Conservation (phyloP, 163 green algal genomes). For the Coccomyxa subellipsoidea region DNA sequence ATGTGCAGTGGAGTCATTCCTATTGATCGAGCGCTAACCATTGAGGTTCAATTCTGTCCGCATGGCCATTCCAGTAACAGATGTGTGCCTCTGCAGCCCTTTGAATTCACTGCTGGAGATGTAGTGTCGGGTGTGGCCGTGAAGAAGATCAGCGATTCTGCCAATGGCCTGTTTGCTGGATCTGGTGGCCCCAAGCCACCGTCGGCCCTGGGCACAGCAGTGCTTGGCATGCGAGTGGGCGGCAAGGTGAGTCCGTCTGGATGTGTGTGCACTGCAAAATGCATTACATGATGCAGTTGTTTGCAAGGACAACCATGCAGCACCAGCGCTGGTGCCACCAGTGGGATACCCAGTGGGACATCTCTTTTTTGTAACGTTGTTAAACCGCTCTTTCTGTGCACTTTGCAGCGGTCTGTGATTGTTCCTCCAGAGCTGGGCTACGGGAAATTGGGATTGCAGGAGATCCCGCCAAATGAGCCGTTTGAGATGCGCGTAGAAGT, state of each 20-base stretch:
- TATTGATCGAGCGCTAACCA: too few species aligned
- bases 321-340: too few species aligned
- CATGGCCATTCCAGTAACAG: too few species aligned
- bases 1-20: too few species aligned
- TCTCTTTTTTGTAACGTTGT: too few species aligned
- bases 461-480: constrained; percentile 62
- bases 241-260: constrained; percentile 57
- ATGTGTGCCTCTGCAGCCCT: constrained; percentile 55
- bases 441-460: constrained; percentile 63
- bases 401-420: constrained; percentile 61
- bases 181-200: constrained; percentile 73
- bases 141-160: constrained; percentile 38
- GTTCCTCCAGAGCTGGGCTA: constrained; percentile 78
- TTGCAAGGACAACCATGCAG: too few species aligned
- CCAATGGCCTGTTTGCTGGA: constrained; percentile 67
- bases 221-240: constrained; percentile 78
- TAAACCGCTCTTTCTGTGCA: not conserved
- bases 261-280: not conserved
- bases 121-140: constrained; percentile 19
- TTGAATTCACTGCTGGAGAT: constrained; percentile 72
- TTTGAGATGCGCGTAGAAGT: constrained; percentile 75
- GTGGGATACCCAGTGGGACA: too few species aligned
- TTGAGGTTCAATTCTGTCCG: too few species aligned
- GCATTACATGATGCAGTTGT: too few species aligned
- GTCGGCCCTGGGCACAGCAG: constrained; percentile 63